These are phyloP conservation scores for Pyrus hybrid DNA, from an alignment of 331 rosid genomes.

Conservation along the genomic window DNA sequence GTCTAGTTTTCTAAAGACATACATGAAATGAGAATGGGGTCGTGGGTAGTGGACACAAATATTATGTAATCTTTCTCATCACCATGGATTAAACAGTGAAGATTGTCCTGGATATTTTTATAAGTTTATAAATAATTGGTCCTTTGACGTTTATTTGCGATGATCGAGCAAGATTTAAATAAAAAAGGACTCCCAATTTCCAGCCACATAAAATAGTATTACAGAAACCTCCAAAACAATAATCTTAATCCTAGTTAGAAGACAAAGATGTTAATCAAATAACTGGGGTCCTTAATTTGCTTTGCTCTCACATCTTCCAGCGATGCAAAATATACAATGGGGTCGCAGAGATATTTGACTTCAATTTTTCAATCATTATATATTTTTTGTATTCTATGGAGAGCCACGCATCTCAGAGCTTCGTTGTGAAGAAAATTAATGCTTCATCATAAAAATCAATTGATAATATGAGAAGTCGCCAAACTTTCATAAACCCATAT, in stretches of 20 bases:
- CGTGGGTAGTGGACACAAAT: neutral
- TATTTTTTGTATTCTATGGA: neutral
- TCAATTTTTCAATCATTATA: neutral
- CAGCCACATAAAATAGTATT: slow-evolving; percentile 23
- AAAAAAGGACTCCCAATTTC: slow-evolving; percentile 16
- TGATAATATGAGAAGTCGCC: too few relatives aligned
- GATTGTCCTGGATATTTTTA: neutral
- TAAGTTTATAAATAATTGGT: neutral
- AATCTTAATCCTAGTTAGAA: neutral
- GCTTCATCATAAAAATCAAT: too few relatives aligned
- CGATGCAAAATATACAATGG: slow-evolving; percentile 31
- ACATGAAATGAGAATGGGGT: neutral
- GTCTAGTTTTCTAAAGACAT: neutral
- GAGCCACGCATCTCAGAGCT: neutral
- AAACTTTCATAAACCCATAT: too few relatives aligned
- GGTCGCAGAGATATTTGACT: slow-evolving; percentile 35
- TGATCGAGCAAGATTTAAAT: slow-evolving; percentile 2
- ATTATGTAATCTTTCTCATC: neutral
- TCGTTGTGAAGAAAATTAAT: neutral
- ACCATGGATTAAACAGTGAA: neutral
- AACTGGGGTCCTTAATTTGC: slow-evolving; percentile 43
- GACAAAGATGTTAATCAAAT: slow-evolving; percentile 22
- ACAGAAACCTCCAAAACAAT: slow-evolving; percentile 1
- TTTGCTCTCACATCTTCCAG: slow-evolving; percentile 40
- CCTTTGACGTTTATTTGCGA: neutral